Conservation (phyloP, 305 asterid genomes). For the Withania somnifera region DNA sequence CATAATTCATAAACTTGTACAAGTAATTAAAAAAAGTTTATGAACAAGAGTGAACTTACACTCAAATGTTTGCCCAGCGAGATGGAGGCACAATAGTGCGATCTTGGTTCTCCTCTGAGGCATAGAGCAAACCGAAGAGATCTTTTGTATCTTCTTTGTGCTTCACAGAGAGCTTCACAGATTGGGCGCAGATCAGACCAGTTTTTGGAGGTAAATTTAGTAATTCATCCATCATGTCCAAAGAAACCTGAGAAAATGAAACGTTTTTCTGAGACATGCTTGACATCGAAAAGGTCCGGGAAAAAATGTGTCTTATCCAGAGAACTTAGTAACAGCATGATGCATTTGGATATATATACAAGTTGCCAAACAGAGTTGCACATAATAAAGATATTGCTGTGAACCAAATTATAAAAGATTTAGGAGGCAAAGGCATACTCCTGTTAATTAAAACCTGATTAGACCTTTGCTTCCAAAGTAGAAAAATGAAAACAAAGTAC, state of each 20-base stretch:
- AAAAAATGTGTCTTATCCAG: background rate
- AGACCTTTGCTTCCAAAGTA: background rate
- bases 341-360: background rate
- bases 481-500: background rate
- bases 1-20: background rate
- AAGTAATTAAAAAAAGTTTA: background rate
- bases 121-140: constrained; percentile 70
- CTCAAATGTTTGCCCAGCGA: constrained; percentile 93
- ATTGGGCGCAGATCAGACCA: constrained; percentile 9
- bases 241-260: constrained; percentile 42
- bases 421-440: background rate
- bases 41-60: constrained; percentile 35
- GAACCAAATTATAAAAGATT: background rate
- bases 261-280: background rate
- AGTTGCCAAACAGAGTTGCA: background rate
- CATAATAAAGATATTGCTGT: background rate
- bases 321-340: too few relatives aligned
- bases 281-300: background rate
- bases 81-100: constrained; percentile 81
- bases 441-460: background rate
- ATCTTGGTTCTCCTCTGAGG: constrained; percentile 44
- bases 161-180: constrained; percentile 23
- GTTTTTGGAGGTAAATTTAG: constrained; percentile 22
- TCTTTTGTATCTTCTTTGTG: constrained; percentile 36
- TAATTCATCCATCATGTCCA: constrained; percentile 36